Evolutionary conservation across 768 basidiomycete genomes (phyloP).

Genomic region (Russula abietina): DNA sequence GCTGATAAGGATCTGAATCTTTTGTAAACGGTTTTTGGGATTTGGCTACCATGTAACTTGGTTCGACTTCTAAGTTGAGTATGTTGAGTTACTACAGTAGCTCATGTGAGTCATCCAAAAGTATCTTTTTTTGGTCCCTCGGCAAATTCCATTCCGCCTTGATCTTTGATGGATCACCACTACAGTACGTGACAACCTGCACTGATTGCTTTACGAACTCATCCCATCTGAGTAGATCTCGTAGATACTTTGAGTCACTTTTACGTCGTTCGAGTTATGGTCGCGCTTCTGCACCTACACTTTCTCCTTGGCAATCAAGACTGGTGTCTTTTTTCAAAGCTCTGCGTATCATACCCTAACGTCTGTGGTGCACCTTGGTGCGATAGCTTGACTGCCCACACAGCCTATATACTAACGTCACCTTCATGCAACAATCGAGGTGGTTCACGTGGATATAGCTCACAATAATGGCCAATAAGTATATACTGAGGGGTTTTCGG

Average conservation of each 20-base stretch:
- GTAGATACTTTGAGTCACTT: not conserved
- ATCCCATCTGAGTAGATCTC: not conserved
- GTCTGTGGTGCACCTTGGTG: not conserved
- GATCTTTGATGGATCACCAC: too few relatives aligned
- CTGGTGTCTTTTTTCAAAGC: not conserved
- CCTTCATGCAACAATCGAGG: not conserved
- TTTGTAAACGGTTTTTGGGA: not conserved
- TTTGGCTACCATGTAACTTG: not conserved
- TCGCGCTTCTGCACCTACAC: not conserved
- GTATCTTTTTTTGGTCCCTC: not conserved
- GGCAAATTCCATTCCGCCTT: not conserved
- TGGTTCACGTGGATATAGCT: not conserved
- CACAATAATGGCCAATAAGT: not conserved
- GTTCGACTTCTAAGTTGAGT: too few relatives aligned
- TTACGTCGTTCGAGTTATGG: not conserved
- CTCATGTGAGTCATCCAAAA: not conserved
- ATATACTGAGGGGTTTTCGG: not conserved
- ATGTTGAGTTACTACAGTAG: too few relatives aligned
- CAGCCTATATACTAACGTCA: not conserved
- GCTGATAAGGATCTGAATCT: not conserved
- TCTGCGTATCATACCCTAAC: too few relatives aligned
- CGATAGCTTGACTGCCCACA: too few relatives aligned
- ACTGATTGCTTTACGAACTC: not conserved
- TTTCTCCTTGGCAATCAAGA: not conserved
- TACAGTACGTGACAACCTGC: too few relatives aligned